Conservation (phyloP, 2,329 filamentous ascomycete genomes). For the Graphilbum ipis-grandicollis region DNA sequence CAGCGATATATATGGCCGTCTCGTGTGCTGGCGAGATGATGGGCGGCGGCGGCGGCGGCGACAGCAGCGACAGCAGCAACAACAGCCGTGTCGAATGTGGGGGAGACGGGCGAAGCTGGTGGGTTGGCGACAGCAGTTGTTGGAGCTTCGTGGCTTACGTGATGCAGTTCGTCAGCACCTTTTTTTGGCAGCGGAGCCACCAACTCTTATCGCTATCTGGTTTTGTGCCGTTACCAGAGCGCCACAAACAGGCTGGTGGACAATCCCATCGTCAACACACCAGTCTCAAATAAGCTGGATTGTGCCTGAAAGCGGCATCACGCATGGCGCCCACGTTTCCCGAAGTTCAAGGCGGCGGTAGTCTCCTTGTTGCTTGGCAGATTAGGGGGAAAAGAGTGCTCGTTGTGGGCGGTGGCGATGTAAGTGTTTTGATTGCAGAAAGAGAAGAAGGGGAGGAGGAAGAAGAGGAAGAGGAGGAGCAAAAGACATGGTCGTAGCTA, state of each 20-base stretch:
- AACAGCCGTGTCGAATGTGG: background rate
- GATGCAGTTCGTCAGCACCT: too few species aligned
- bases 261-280: background rate
- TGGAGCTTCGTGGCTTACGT: background rate
- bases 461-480: constrained; percentile 1
- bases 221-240: background rate
- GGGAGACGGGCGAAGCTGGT: background rate
- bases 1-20: too few species aligned
- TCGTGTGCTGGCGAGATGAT: too few species aligned
- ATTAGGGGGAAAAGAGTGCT: constrained; percentile 74
- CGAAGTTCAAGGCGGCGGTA: constrained; percentile 74
- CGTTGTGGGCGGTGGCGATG: constrained; percentile 92
- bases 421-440: constrained; percentile 26
- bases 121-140: background rate
- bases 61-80: background rate
- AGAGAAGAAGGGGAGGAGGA: background rate
- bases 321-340: constrained; percentile 37
- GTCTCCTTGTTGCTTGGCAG: constrained; percentile 91
- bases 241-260: background rate
- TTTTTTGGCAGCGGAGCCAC: background rate
- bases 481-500: too few species aligned
- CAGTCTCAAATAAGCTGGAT: background rate
- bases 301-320: background rate
- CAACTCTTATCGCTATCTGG: background rate
- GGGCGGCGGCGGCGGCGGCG: background rate